Percentiles rank a stretch among this genome's conserved stretches.
These are phyloP conservation scores for Eucalyptus curtisii DNA, from an alignment of 345 rosid genomes.

Conservation along the genomic window DNA sequence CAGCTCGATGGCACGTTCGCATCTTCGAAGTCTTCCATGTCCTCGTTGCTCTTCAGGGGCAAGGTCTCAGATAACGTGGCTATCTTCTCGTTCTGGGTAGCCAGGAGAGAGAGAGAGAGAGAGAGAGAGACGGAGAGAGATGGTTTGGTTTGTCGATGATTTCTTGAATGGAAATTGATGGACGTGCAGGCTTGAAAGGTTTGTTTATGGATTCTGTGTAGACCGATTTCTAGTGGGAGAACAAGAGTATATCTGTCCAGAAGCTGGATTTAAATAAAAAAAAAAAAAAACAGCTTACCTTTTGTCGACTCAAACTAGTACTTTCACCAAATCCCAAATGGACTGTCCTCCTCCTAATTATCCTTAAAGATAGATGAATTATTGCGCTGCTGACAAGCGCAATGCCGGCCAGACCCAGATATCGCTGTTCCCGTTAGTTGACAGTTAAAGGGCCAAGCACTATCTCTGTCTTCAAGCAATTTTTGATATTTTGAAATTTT, in stretches of 20 bases:
- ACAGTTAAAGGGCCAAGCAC: not conserved
- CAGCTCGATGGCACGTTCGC: conserved; percentile 7
- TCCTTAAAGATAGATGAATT: not conserved
- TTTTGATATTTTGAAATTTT: not conserved
- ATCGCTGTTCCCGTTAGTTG: not conserved
- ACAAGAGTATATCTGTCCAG: not conserved
- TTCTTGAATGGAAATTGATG: not conserved
- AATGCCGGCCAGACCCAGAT: not conserved
- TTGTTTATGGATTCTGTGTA: not conserved
- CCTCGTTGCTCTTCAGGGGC: not conserved
- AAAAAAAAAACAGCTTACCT: not conserved
- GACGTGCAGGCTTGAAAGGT: not conserved
- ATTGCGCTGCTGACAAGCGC: not conserved
- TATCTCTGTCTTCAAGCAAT: not conserved
- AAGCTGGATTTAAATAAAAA: not conserved
- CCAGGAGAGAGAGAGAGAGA: too few relatives aligned
- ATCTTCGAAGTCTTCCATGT: conserved; percentile 15
- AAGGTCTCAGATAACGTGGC: not conserved
- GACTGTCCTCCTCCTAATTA: not conserved
- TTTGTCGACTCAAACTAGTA: not conserved
- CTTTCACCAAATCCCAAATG: not conserved
- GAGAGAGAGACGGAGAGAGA: not conserved
- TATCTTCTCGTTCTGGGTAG: not conserved
- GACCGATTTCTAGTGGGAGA: not conserved
- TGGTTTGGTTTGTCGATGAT: not conserved